These are phyloP conservation scores for Ambrosia trifida DNA, from an alignment of 129 eudicot genomes.

Conservation along the genomic window DNA sequence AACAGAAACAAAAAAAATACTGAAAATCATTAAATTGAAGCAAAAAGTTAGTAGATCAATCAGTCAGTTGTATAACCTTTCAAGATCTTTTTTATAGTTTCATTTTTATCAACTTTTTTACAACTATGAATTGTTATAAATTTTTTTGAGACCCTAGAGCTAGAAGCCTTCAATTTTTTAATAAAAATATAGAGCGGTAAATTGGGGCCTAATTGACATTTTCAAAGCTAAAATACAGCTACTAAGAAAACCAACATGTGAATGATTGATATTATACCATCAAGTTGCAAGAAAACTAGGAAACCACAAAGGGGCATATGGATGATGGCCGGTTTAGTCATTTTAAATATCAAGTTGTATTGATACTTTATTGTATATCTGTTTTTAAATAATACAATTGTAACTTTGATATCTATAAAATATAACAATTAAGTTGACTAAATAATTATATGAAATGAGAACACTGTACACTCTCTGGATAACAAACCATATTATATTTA, in stretches of 20 bases:
- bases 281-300: slow-evolving; percentile 1
- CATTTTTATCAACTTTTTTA: no score
- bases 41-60: no score
- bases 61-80: no score
- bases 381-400: background rate
- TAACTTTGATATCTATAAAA: background rate
- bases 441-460: background rate
- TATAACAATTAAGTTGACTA: background rate
- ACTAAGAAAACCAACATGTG: background rate
- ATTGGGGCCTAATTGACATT: no score
- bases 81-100: no score
- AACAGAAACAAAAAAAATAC: no score
- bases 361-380: background rate
- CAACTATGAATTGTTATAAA: no score
- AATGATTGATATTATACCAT: background rate
- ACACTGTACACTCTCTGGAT: background rate
- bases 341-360: background rate
- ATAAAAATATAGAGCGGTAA: no score
- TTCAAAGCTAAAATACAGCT: background rate
- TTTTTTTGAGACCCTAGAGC: no score
- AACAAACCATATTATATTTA: background rate
- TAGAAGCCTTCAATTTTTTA: no score
- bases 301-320: background rate
- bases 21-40: no score
- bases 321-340: background rate